These are phyloP conservation scores for Neofusicoccum parvum DNA, from an alignment of 2,329 filamentous ascomycete genomes.

Conservation along the genomic window DNA sequence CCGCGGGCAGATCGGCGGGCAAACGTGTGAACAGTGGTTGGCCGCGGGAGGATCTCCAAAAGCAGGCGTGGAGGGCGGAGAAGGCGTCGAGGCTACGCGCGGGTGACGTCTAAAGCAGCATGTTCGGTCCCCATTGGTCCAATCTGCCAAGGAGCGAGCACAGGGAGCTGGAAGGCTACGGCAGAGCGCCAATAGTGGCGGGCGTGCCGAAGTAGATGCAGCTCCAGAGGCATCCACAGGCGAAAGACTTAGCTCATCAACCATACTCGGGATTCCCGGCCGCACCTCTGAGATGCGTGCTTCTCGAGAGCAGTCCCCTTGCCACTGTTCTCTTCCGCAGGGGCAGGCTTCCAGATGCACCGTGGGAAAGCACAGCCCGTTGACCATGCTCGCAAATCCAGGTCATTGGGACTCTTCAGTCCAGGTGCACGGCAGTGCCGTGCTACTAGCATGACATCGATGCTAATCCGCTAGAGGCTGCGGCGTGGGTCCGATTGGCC, in stretches of 20 bases:
- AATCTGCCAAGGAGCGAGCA: too few relatives aligned
- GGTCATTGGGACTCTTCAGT: too few relatives aligned
- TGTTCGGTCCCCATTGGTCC: too few relatives aligned
- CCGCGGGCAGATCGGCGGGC: background rate
- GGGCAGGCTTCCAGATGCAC: background rate
- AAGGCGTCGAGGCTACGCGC: too few relatives aligned
- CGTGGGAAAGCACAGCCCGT: background rate
- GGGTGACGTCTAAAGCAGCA: too few relatives aligned
- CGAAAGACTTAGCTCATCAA: background rate
- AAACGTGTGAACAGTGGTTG: background rate
- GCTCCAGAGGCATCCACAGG: background rate
- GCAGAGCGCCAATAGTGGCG: background rate
- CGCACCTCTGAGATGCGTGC: background rate
- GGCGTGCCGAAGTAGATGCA: background rate
- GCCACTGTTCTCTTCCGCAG: background rate
- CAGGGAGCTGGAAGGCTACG: background rate
- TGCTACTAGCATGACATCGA: too few relatives aligned
- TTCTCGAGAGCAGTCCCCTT: too few relatives aligned
- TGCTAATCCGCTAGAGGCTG: too few relatives aligned
- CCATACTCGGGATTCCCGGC: background rate
- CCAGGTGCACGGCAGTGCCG: too few relatives aligned
- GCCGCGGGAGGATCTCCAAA: background rate
- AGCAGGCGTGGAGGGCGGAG: background rate
- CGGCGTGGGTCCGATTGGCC: too few relatives aligned
- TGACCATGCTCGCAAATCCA: background rate